These are phyloP conservation scores for Fusarium caatingaense DNA, from an alignment of 2,329 filamentous ascomycete species.

Conservation along the genomic window DNA sequence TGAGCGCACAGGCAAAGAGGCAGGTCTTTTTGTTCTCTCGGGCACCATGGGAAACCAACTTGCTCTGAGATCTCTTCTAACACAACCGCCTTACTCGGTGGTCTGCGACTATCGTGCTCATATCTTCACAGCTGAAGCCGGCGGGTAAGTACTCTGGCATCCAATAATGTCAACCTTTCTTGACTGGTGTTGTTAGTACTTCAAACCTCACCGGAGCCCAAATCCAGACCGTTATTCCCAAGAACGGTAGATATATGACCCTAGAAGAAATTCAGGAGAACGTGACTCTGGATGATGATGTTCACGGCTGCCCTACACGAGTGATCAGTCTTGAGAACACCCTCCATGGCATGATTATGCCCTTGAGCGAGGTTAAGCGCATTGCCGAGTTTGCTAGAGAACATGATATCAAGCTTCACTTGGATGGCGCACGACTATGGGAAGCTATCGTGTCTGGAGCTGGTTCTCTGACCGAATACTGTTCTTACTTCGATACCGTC, in stretches of 20 bases:
- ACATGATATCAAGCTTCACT: constrained; percentile 75
- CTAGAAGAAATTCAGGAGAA: constrained; percentile 79
- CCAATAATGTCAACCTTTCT: rapidly evolving
- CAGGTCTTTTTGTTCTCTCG: constrained; percentile 82
- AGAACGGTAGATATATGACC: constrained; percentile 78
- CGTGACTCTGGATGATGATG: constrained; percentile 73
- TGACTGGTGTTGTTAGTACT: constrained; percentile 60
- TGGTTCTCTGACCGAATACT: constrained; percentile 74
- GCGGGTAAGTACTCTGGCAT: constrained; percentile 58
- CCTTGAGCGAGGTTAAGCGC: constrained; percentile 73
- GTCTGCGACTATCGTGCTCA: constrained; percentile 84
- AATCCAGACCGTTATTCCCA: constrained; percentile 72
- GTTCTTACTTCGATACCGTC: constrained; percentile 76
- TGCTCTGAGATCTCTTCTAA: constrained; percentile 80
- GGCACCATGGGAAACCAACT: constrained; percentile 97
- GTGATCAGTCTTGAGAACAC: constrained; percentile 91
- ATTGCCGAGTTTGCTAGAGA: constrained; percentile 77
- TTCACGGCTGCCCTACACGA: constrained; percentile 82
- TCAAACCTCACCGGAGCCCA: constrained; percentile 78
- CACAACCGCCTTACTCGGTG: constrained; percentile 82
- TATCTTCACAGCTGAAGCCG: constrained; percentile 75
- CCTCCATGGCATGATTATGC: constrained; percentile 81
- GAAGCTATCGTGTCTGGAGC: constrained; percentile 80
- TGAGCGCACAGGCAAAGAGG: constrained; percentile 77
- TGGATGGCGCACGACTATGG: constrained; percentile 86